phyloP scores from a whole-genome alignment of 139 green algal genomes.

The Penium margaritaceum region DNA sequence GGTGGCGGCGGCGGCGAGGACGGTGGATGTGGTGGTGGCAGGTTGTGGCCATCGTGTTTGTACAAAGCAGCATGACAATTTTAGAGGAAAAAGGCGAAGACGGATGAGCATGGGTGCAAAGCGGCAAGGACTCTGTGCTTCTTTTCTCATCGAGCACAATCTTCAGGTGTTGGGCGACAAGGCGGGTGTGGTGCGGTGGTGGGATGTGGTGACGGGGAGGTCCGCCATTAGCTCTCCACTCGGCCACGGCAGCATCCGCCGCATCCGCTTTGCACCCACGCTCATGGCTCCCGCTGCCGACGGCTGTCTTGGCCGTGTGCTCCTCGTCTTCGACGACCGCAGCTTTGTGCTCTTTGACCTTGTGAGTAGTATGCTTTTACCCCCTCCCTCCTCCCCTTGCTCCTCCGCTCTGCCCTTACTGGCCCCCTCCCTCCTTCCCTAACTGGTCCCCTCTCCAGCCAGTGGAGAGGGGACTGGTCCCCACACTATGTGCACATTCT shows the following conservation, averaged over 20 bases:
- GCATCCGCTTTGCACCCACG: constrained; percentile 25
- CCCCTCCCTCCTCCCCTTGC: too few relatives aligned
- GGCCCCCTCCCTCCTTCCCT: too few relatives aligned
- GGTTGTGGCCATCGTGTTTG: too few relatives aligned
- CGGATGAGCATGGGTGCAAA: not conserved
- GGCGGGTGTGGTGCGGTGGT: constrained; percentile 14
- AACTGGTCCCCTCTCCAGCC: too few relatives aligned
- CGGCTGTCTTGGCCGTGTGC: not conserved
- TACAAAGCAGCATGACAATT: not conserved
- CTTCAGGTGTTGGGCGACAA: constrained; percentile 39
- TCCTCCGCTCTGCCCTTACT: too few relatives aligned
- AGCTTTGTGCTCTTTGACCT: constrained; percentile 32
- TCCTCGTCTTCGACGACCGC: constrained; percentile 20
- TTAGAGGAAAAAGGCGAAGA: not conserved
- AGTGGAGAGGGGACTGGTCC: too few relatives aligned
- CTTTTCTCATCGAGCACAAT: too few relatives aligned
- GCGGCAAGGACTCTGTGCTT: not conserved
- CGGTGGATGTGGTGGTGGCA: too few relatives aligned
- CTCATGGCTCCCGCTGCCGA: not conserved
- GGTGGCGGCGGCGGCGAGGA: too few relatives aligned
- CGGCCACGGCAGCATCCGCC: constrained; percentile 11
- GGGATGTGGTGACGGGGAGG: constrained; percentile 25
- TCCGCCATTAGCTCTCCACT: not conserved
- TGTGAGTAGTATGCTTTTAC: not conserved
- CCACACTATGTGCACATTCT: too few relatives aligned